phyloP scores from a whole-genome alignment of 2,329 filamentous ascomycete genomes.

The Phaeosphaeriaceae sp. region DNA sequence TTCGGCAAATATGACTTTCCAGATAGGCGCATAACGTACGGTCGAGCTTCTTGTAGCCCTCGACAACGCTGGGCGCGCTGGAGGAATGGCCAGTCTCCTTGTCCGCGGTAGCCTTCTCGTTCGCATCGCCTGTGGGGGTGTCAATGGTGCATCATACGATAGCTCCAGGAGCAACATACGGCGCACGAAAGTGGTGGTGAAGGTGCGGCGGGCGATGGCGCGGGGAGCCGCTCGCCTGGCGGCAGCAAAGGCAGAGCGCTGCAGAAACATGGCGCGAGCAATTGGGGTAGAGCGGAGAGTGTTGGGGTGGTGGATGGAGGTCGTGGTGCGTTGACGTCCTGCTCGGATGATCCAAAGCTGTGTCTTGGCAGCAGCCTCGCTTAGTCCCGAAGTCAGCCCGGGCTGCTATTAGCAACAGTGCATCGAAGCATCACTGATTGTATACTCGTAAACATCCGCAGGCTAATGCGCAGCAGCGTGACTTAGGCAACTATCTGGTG shows the following conservation, averaged over 20 bases:
- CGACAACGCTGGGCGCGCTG: constrained; percentile 31
- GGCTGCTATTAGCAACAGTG: neutral
- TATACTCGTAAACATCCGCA: constrained; percentile 5
- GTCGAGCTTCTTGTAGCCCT: constrained; percentile 55
- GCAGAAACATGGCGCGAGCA: constrained; percentile 56
- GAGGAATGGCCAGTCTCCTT: constrained; percentile 44
- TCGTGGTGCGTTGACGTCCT: constrained; percentile 34
- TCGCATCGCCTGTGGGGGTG: constrained; percentile 39
- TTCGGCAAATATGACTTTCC: constrained; percentile 22
- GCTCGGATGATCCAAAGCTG: constrained; percentile 25
- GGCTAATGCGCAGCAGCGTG: constrained; percentile 10
- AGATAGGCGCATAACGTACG: constrained; percentile 44
- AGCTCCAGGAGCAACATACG: constrained; percentile 50
- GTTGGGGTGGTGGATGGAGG: constrained; percentile 36
- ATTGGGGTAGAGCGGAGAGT: constrained; percentile 49
- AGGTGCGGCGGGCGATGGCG: constrained; percentile 54
- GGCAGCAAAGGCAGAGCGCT: constrained; percentile 59
- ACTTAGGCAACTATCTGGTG: neutral
- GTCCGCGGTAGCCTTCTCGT: constrained; percentile 46
- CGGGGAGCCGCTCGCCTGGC: constrained; percentile 54
- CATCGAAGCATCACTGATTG: constrained; percentile 2
- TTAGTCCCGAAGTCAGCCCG: constrained; percentile 7
- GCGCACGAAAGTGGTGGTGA: constrained; percentile 56
- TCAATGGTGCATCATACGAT: constrained; percentile 44
- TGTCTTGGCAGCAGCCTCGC: constrained; percentile 26